phyloP scores from a whole-genome alignment of 2,329 filamentous ascomycete genomes.

The Paecilomyces sp. region DNA sequence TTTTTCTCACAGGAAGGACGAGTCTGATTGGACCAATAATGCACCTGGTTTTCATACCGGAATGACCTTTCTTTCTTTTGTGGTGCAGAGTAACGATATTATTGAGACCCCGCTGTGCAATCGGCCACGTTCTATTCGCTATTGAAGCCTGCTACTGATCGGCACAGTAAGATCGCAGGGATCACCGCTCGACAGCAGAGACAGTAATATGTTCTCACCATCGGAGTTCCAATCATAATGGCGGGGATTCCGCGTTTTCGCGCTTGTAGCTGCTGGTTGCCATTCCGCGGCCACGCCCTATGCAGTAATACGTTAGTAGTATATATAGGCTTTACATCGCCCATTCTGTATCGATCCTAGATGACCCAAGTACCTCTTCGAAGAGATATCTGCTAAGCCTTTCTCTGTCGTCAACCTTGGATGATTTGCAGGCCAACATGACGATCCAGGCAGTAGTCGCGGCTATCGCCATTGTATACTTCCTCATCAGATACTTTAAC shows the following conservation, averaged over 20 bases:
- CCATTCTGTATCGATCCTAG: neutral
- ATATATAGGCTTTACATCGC: neutral
- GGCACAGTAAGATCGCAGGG: neutral
- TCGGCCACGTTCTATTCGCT: neutral
- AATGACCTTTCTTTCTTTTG: neutral
- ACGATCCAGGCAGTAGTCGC: slow-evolving; percentile 12
- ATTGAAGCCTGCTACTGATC: neutral
- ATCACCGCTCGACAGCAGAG: neutral
- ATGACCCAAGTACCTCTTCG: neutral
- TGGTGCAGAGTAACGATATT: neutral
- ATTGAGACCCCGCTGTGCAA: neutral
- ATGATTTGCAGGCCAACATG: neutral
- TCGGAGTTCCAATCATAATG: neutral
- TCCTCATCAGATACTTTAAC: slow-evolving; percentile 36
- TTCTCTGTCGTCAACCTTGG: neutral
- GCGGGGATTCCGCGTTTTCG: neutral
- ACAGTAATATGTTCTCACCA: neutral
- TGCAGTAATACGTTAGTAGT: neutral
- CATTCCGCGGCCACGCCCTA: neutral
- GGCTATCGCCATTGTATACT: slow-evolving; percentile 28
- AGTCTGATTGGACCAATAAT: neutral
- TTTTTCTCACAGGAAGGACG: neutral
- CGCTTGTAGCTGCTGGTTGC: neutral
- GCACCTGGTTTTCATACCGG: neutral
- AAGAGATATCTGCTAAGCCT: neutral